Percentiles rank a stretch among this genome's conserved stretches.
These are phyloP conservation scores for Aspergillus steynii DNA, from an alignment of 495 filamentous ascomycete species.

Conservation along the genomic window DNA sequence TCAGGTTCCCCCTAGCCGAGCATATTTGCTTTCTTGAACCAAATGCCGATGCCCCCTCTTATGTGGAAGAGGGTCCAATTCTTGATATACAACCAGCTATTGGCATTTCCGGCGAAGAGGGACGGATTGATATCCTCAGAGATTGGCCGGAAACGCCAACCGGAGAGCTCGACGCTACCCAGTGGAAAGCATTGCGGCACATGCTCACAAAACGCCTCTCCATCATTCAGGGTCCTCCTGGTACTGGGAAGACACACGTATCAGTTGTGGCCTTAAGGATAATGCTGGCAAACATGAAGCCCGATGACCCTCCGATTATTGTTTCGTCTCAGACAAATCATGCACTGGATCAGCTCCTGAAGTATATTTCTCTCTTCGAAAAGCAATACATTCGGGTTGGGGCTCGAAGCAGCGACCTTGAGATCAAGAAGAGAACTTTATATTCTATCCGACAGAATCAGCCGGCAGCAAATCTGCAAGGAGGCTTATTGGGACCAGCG, in stretches of 20 bases:
- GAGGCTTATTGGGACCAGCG: constrained; percentile 33
- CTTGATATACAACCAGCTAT: constrained; percentile 48
- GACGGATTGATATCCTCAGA: constrained; percentile 46
- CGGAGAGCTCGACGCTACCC: constrained; percentile 65
- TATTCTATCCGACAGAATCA: constrained; percentile 53
- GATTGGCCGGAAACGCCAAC: constrained; percentile 48
- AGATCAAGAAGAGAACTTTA: constrained; percentile 66
- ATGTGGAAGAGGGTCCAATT: constrained; percentile 46
- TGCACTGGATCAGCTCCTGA: constrained; percentile 83
- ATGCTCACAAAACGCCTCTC: constrained; percentile 74
- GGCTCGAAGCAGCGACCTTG: constrained; percentile 65
- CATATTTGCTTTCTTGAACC: constrained; percentile 56
- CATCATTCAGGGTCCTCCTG: constrained; percentile 88
- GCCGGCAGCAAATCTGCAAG: constrained; percentile 26
- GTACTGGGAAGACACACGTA: constrained; percentile 84
- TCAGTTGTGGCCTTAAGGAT: constrained; percentile 71
- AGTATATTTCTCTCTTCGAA: constrained; percentile 64
- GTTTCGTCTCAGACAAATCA: constrained; percentile 91
- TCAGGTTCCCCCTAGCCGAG: constrained; percentile 62
- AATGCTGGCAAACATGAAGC: constrained; percentile 61
- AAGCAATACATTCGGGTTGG: constrained; percentile 74
- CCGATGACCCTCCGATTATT: constrained; percentile 68
- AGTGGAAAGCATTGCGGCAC: constrained; percentile 64
- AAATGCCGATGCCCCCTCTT: constrained; percentile 47
- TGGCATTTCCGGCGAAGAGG: constrained; percentile 14